Evolutionary conservation across 441 rosid species (phyloP).

Genomic region (Pelargonium australe): DNA sequence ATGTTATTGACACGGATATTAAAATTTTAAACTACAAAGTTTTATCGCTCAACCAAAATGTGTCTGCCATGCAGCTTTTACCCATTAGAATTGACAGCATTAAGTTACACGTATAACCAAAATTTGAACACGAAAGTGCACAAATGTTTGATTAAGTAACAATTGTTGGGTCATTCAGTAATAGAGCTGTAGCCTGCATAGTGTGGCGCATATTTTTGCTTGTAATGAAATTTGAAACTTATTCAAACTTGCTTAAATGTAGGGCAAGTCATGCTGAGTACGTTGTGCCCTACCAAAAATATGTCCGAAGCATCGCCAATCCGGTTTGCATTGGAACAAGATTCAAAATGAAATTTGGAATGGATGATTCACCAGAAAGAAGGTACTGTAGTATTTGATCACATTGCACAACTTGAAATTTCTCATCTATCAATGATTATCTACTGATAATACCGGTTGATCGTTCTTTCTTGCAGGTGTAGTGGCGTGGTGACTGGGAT

Average conservation of each 20-base stretch:
- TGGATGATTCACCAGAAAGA: constrained; percentile 82
- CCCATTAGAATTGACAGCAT: not conserved
- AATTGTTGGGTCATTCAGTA: no score
- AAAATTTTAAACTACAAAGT: not conserved
- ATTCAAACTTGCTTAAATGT: constrained; percentile 28
- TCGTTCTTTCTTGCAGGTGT: constrained; percentile 40
- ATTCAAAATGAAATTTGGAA: constrained; percentile 71
- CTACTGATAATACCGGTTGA: constrained; percentile 12
- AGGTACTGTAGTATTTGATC: constrained; percentile 35
- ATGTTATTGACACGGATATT: not conserved
- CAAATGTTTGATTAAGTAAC: not conserved
- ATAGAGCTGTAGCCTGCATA: not conserved
- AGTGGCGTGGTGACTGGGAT: constrained; percentile 70
- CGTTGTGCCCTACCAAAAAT: constrained; percentile 68
- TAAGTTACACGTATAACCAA: not conserved
- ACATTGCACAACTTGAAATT: constrained; percentile 13
- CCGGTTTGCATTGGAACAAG: constrained; percentile 60
- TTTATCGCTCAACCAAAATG: no score
- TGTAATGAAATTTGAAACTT: constrained; percentile 7
- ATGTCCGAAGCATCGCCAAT: constrained; percentile 50
- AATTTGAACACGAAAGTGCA: not conserved
- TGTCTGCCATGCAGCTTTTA: not conserved
- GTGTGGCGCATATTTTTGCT: not conserved
- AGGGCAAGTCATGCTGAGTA: constrained; percentile 84
- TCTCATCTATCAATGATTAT: constrained; percentile 14